Percentiles rank a stretch among this genome's conserved stretches.
Evolutionary conservation across 106 monocot genomes (phyloP).

Genomic region (Dactylorhiza incarnata): DNA sequence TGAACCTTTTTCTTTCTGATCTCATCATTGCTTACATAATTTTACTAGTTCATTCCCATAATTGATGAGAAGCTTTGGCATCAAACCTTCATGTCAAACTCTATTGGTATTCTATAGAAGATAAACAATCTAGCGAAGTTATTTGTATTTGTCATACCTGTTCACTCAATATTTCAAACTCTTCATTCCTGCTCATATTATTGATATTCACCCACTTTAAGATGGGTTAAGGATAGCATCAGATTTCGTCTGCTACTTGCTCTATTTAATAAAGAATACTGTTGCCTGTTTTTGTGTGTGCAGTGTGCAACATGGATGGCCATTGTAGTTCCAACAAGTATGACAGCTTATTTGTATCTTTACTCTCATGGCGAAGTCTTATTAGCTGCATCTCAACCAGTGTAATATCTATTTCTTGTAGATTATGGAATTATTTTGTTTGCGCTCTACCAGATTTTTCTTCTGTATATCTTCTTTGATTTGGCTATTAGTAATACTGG

Average conservation of each 20-base stretch:
- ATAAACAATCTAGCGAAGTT: background rate
- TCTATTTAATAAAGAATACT: background rate
- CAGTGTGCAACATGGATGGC: slow-evolving; percentile 96
- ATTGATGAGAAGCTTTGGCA: background rate
- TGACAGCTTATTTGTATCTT: slow-evolving; percentile 89
- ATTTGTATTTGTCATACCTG: background rate
- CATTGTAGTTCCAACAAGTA: slow-evolving; percentile 76
- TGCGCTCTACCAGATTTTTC: background rate
- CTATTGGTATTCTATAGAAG: background rate
- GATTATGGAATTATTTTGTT: background rate
- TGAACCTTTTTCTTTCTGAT: background rate
- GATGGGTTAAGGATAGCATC: background rate
- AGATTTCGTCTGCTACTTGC: background rate
- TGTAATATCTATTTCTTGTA: slow-evolving; percentile 55
- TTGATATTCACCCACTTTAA: background rate
- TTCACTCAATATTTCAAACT: background rate
- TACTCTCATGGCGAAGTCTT: slow-evolving; percentile 90
- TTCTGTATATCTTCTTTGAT: background rate
- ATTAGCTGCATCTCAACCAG: slow-evolving; percentile 93
- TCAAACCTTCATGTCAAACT: background rate
- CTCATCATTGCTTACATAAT: background rate
- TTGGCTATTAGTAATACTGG: background rate
- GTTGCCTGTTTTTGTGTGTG: slow-evolving; percentile 3
- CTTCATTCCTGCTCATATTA: background rate
- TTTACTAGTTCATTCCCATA: background rate